Conservation (phyloP, 2,329 filamentous ascomycete species). For the Pseudogymnoascus sp. region DNA sequence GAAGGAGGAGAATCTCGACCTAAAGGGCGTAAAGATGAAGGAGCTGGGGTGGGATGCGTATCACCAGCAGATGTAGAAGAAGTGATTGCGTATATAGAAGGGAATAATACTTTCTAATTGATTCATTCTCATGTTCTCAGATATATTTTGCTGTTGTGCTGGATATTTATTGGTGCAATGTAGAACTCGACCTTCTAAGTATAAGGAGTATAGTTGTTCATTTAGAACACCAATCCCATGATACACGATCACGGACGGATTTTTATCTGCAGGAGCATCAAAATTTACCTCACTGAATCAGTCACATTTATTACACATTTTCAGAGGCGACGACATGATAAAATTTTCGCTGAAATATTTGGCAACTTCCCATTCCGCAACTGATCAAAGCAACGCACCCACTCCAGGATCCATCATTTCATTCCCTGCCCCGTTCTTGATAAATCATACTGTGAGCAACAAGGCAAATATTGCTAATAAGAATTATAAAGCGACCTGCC, state of each 20-base stretch:
- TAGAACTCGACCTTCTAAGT: background rate
- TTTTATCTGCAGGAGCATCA: background rate
- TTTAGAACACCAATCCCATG: background rate
- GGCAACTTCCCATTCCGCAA: background rate
- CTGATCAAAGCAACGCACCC: background rate
- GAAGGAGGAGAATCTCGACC: conserved; percentile 53
- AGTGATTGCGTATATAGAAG: background rate
- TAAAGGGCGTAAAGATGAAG: conserved; percentile 50
- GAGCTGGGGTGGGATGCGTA: conserved; percentile 50
- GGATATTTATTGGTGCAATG: background rate
- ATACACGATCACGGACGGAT: background rate
- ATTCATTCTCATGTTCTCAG: background rate
- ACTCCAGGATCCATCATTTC: background rate
- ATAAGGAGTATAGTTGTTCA: background rate
- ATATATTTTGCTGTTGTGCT: background rate
- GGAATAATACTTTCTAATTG: background rate
- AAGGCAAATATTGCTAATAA: background rate
- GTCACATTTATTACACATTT: background rate
- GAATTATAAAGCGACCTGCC: background rate
- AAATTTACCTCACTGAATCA: background rate
- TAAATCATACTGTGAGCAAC: background rate
- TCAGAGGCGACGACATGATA: background rate
- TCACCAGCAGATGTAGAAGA: conserved; percentile 11
- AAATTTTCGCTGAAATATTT: background rate
- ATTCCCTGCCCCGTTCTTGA: background rate